Base-by-base conservation (phyloP, 2,329 filamentous ascomycete species). In the Pseudogymnoascus pannorum region DNA sequence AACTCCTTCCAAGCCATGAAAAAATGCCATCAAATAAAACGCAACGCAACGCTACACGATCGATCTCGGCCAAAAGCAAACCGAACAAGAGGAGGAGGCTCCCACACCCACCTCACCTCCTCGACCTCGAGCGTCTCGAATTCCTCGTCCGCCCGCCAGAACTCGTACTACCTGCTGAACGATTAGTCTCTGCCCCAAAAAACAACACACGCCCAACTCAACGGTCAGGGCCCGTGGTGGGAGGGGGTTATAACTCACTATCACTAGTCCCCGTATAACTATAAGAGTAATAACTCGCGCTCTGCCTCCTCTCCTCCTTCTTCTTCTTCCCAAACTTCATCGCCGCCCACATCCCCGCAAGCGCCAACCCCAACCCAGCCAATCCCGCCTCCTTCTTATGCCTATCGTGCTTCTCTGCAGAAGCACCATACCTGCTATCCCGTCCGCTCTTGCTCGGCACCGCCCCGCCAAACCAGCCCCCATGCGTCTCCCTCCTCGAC, bases 381-480 rank as follows among this genome's bases (percentile, higher is more conserved):
- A n/a, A n/a, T n/a, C n/a, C 40, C 11, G 40, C 44, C 26, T 54
- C 44, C 44, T 54, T 54, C 44, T 54, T 31, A 54, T 24, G 26
- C 22, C 12, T 24, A 20, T 48, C 44, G n/a, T 26, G 44, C 16
- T 54, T 54, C 44, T 54, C 44, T n/a, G n/a, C n/a, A n/a, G n/a
- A n/a, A n/a, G n/a, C n/a, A n/a, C n/a, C n/a, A n/a, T n/a, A n/a
- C n/a, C n/a, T n/a, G n/a, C n/a, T n/a, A n/a, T n/a, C n/a, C n/a
- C 40, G 16, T 24, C 40, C 44, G 8, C 18, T 31, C 9, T 16
- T 16, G 26, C 22, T 18, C 22, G 44, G 12, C 22, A 54, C 44
- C 22, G 44, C 75, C 33, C 77, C 75, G 22, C 78, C 83, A 60
- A 83, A 85, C 79, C 84, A 87, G 51, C 79, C 80, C 59, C 77